Base-by-base conservation (phyloP, 331 rosid genomes). In the Cydonia oblonga region DNA sequence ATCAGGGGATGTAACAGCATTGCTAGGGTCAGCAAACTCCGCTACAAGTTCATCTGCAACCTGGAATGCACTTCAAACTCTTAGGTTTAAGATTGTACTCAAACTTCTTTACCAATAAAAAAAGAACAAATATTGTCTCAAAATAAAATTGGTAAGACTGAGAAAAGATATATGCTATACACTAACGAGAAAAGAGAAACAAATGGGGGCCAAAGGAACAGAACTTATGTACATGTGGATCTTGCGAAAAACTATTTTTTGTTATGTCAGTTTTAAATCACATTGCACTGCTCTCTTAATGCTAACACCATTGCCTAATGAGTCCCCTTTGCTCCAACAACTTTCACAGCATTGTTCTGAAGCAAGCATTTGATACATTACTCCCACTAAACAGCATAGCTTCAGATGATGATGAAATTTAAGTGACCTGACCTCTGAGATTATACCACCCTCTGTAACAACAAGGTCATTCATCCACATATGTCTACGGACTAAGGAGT, bases 21-120 rank as follows among this genome's bases (percentile, higher is more conserved):
- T 84, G 80, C 84, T 60, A 78, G 96, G 98, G 68, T 90, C 98
- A 64, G 96, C 76, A 63, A 90, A 92, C 81, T 92, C 98, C 2
- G 96, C 91, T 33, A 92, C 98, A 38, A 92, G 96, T 83, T 92
- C 98, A 87, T 92, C 98, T 28, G 98, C 96, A 69, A 92, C 98
- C 98, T 90, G 85, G 68, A 75, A 75, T 58, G 67, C 30, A 69
- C 53, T 75, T 64, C 64, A 33, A 73, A 68, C 24, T 70, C 73
- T 75, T 73, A 73, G 78, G 42, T 38, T 38, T 38, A 38, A 38
- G 42, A 38, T 9, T 38, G 42, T 10, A 38, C 42, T 38, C 42
- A 38, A 38, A 38, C 42, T 38, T 38, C 42, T 38, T 38, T 38
- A 38, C 42, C 42, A 35, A 35, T 9, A 35, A 35, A 35, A 33